phyloP scores from a whole-genome alignment of 129 eudicot species.

The Pulicaria dysenterica region DNA sequence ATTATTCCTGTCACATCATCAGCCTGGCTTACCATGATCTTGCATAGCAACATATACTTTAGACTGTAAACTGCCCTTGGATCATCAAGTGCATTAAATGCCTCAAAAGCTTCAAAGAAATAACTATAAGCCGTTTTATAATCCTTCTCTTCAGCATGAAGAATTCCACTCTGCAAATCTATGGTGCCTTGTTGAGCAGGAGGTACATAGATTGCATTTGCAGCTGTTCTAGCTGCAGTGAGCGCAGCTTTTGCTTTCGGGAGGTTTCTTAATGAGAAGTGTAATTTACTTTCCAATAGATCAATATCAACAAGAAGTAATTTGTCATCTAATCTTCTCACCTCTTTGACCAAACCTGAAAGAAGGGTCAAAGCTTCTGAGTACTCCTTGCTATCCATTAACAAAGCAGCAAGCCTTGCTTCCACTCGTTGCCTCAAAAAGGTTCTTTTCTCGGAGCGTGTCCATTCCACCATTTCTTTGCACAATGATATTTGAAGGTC shows the following conservation, averaged over 20 bases:
- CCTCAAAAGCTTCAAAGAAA: slow-evolving; percentile 82
- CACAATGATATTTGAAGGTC: slow-evolving; percentile 65
- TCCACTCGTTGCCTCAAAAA: slow-evolving; percentile 56
- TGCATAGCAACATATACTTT: slow-evolving; percentile 72
- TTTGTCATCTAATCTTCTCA: slow-evolving; percentile 54
- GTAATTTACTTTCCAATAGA: slow-evolving; percentile 62
- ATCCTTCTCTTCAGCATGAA: slow-evolving; percentile 71
- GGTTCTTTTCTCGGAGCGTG: slow-evolving; percentile 58
- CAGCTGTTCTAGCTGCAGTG: slow-evolving; percentile 82
- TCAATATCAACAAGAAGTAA: slow-evolving; percentile 65
- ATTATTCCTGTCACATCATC: slow-evolving; percentile 82
- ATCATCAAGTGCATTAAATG: slow-evolving; percentile 79
- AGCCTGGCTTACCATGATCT: slow-evolving; percentile 68
- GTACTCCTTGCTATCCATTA: slow-evolving; percentile 58
- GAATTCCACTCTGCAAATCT: slow-evolving; percentile 64
- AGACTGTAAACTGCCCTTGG: slow-evolving; percentile 73
- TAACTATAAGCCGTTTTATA: slow-evolving; percentile 80
- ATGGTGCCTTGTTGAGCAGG: slow-evolving; percentile 70
- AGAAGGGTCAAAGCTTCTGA: slow-evolving; percentile 58
- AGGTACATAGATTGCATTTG: slow-evolving; percentile 76
- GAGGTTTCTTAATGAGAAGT: slow-evolving; percentile 63
- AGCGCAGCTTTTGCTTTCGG: slow-evolving; percentile 75
- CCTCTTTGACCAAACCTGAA: slow-evolving; percentile 51
- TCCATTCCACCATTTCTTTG: slow-evolving; percentile 71
- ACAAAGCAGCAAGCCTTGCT: slow-evolving; percentile 49